Conservation (phyloP, 2,329 filamentous ascomycete genomes). For the Conoideocrella luteorostrata region DNA sequence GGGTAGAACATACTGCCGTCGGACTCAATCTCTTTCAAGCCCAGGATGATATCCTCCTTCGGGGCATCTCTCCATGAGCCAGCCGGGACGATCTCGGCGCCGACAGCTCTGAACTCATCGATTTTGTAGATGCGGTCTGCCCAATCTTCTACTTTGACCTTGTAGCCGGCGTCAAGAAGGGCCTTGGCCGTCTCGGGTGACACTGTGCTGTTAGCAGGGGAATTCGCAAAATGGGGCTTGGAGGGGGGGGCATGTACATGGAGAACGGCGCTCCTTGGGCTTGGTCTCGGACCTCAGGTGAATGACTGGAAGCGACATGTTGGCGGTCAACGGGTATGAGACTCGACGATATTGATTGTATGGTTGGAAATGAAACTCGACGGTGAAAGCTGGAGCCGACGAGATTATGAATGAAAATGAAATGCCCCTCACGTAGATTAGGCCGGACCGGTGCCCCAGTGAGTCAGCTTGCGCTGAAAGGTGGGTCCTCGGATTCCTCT, state of each 20-base stretch:
- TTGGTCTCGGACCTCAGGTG: slow-evolving; percentile 2
- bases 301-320: neutral
- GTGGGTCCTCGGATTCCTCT: too few relatives aligned
- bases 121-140: slow-evolving; percentile 58
- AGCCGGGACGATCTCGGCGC: slow-evolving; percentile 58
- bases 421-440: too few relatives aligned
- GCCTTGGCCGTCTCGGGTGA: slow-evolving; percentile 39
- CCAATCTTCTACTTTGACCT: slow-evolving; percentile 57
- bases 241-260: too few relatives aligned
- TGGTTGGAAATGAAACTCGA: too few relatives aligned
- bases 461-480: too few relatives aligned
- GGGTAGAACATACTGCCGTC: slow-evolving; percentile 45
- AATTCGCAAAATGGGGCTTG: too few relatives aligned
- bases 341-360: too few relatives aligned
- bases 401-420: too few relatives aligned
- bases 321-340: too few relatives aligned
- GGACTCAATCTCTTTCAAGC: slow-evolving; percentile 71
- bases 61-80: slow-evolving; percentile 64
- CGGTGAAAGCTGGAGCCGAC: too few relatives aligned
- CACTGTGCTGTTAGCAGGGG: too few relatives aligned
- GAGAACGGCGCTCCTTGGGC: slow-evolving; percentile 1
- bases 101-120: slow-evolving; percentile 54
- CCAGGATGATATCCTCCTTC: slow-evolving; percentile 63
- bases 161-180: slow-evolving; percentile 63
- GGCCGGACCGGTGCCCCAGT: too few relatives aligned